Evolutionary conservation across 371 early-diverging fungal genomes (phyloP), one percentile per base, ranked within the genome.

Genomic region (Lichtheimia ramosa): DNA sequence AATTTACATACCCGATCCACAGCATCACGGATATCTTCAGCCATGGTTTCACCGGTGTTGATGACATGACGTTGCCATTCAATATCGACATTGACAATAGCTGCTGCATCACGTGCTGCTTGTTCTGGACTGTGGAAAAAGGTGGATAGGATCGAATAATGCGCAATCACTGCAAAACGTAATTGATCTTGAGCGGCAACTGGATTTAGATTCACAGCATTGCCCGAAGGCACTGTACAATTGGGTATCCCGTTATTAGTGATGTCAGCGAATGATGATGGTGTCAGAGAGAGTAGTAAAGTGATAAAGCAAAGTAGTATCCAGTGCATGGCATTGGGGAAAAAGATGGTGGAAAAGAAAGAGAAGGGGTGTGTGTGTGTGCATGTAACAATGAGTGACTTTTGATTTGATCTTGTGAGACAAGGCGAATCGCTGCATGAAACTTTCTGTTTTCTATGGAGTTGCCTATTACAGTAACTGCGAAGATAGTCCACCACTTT

Each of bases 81-180:
- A n/a, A 81, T 4, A 8, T 72, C 60, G 10, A 74, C 60, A 21
- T 63, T 63, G 1, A 72, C 60, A 23, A 81, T 51, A 3, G 61
- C 64, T 3, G 76, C 74, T n/a, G 76, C 76, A 48, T 81, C 81
- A 6, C 59, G 56, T 8, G 81, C 75, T 1, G 78, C 81, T 41
- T 51, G 27, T 13, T 58, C 58, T 23, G 65, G 65, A 51, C 56
- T 65, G 8, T 69, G 54, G 62, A 74, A 77, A 34, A 70, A 74
- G 12, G 70, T 50, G 12, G 63, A 54, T 10, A 62, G 56, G 13
- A 70, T 75, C 60, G 63, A 43, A 52, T 62, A 57, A 68, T 70
- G 71, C 24, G 71, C 67, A 16, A 70, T 62, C 15, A 70, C 61
- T n/a, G 68, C 58, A 24, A 70, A 43, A 14, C 66, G 66, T 12